A percentile compares a stretch with the other conserved stretches of the same genome.
Conservation (phyloP, 345 rosid species). For the Syzygium aromaticum region DNA sequence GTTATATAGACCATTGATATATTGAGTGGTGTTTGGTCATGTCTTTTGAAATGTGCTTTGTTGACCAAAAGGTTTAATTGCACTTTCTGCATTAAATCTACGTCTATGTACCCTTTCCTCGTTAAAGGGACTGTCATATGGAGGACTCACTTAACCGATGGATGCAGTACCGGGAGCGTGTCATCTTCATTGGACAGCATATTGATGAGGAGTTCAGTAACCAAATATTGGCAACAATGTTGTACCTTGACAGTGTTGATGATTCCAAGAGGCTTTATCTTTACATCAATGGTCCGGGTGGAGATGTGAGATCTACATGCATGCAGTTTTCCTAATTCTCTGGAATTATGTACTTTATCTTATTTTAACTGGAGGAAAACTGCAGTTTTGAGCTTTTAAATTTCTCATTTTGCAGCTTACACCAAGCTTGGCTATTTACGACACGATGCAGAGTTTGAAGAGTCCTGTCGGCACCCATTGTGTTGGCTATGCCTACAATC, state of each 20-base stretch:
- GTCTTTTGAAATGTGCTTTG: background rate
- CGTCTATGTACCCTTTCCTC: background rate
- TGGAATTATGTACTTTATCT: background rate
- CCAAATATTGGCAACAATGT: constrained; percentile 81
- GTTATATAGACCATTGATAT: background rate
- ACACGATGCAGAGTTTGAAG: constrained; percentile 80
- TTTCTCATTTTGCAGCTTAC: constrained; percentile 45
- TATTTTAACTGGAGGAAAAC: background rate
- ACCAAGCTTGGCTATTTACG: constrained; percentile 76
- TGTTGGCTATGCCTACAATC: constrained; percentile 71
- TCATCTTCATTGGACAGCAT: constrained; percentile 69
- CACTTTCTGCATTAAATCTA: background rate
- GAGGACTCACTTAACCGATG: background rate
- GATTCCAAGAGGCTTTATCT: constrained; percentile 55
- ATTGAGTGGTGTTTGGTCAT: background rate
- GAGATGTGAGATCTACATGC: constrained; percentile 55
- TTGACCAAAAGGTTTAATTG: background rate
- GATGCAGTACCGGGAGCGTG: constrained; percentile 84
- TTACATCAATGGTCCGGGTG: constrained; percentile 80
- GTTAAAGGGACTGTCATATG: background rate
- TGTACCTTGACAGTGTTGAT: constrained; percentile 83
- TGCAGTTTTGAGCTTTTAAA: background rate
- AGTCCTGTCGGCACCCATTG: constrained; percentile 73
- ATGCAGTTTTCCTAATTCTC: background rate
- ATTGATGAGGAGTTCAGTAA: constrained; percentile 86